Evolutionary conservation across 805 yeast genomes (phyloP).

Genomic region (Myxozyma kluyveri): DNA sequence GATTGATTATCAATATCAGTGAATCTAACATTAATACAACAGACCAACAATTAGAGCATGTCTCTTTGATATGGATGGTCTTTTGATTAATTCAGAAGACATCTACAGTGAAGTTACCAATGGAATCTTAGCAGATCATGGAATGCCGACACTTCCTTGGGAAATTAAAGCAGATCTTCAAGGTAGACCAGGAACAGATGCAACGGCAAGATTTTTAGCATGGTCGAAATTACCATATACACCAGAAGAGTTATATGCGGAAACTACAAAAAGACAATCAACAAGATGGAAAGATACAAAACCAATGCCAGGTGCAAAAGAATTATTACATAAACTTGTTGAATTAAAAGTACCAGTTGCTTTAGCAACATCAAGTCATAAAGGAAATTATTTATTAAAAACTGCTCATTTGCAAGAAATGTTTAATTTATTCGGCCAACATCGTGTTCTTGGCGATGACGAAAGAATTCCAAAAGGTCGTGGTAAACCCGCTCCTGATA

Average conservation of each 20-base stretch:
- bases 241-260: conserved; percentile 58
- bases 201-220: conserved; percentile 50
- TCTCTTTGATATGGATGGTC: conserved; percentile 83
- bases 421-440: conserved; percentile 59
- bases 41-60: conserved; percentile 18
- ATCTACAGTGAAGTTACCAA: conserved; percentile 78
- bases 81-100: conserved; percentile 87
- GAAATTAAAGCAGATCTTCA: conserved; percentile 82
- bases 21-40: neutral
- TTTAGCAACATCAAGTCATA: conserved; percentile 81
- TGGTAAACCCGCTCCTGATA: conserved; percentile 93
- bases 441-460: conserved; percentile 86
- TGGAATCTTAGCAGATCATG: conserved; percentile 61
- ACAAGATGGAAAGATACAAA: conserved; percentile 59
- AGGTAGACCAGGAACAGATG: conserved; percentile 81
- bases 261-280: conserved; percentile 54
- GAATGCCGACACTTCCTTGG: conserved; percentile 84
- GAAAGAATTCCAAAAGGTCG: conserved; percentile 74
- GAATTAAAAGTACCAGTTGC: conserved; percentile 69
- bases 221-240: conserved; percentile 66
- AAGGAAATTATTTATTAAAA: conserved; percentile 60
- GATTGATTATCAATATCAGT: no score
- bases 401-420: conserved; percentile 66
- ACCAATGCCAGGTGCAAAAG: conserved; percentile 83
- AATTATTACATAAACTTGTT: conserved; percentile 56